Evolutionary conservation across 768 basidiomycete species (phyloP).

Genomic region (Rossbeevera mucosa): DNA sequence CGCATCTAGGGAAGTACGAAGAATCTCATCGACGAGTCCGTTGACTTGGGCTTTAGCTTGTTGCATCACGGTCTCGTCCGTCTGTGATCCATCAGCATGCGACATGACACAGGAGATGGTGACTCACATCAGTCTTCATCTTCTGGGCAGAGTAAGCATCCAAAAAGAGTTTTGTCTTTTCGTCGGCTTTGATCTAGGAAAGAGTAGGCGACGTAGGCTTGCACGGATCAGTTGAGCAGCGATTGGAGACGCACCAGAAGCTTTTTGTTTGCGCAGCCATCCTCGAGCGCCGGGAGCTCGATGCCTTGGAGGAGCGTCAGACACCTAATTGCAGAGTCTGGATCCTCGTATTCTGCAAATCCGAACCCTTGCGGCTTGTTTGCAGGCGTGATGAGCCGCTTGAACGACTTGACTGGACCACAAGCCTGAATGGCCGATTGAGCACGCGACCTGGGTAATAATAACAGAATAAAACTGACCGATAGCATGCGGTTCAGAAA

Average conservation of each 20-base stretch:
- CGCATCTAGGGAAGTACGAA: conserved; percentile 66
- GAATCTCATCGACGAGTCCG: conserved; percentile 65
- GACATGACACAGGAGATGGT: neutral
- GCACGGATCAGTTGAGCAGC: conserved; percentile 9
- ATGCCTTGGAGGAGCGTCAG: conserved; percentile 59
- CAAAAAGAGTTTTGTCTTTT: conserved; percentile 85
- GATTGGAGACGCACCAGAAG: conserved; percentile 58
- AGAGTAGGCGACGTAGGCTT: conserved; percentile 37
- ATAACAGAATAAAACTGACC: conserved; percentile 41
- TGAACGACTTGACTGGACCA: conserved; percentile 85
- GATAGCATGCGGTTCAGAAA: conserved; percentile 75
- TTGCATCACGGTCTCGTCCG: conserved; percentile 61
- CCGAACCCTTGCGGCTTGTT: conserved; percentile 96
- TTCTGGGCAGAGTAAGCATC: conserved; percentile 80
- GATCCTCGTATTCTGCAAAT: conserved; percentile 93
- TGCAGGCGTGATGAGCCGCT: conserved; percentile 85
- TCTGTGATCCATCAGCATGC: conserved; percentile 36
- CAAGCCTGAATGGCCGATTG: conserved; percentile 59
- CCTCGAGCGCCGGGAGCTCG: conserved; percentile 58
- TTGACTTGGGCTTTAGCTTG: conserved; percentile 63
- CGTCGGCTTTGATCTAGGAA: conserved; percentile 86
- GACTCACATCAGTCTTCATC: conserved; percentile 75
- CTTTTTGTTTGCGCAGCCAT: conserved; percentile 58
- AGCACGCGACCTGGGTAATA: neutral
- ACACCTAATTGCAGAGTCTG: conserved; percentile 82